These are phyloP conservation scores for Cytospora leucostoma DNA, from an alignment of 2,329 filamentous ascomycete genomes.

Conservation along the genomic window DNA sequence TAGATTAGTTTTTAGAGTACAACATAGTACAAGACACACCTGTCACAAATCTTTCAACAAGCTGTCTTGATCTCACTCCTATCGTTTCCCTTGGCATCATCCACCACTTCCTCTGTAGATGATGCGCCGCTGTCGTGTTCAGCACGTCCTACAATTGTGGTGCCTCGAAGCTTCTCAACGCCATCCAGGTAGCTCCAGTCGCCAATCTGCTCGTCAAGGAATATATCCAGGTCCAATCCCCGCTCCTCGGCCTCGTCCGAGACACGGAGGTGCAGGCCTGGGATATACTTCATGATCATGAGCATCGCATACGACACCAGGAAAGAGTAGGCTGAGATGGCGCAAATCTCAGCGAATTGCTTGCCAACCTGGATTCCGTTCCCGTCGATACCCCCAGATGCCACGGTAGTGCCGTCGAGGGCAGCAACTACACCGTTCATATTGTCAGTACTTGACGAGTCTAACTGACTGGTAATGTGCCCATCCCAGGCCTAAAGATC, in stretches of 20 bases:
- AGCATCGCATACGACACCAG: constrained; percentile 53
- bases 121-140: constrained; percentile 4
- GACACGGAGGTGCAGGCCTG: constrained; percentile 56
- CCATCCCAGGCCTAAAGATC: not conserved
- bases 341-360: constrained; percentile 58
- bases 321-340: constrained; percentile 58
- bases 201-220: constrained; percentile 46
- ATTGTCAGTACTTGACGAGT: constrained; percentile 1
- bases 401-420: constrained; percentile 51
- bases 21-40: not conserved
- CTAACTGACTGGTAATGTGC: not conserved
- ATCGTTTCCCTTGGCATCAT: constrained; percentile 5
- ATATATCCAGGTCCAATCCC: constrained; percentile 54
- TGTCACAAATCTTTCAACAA: not conserved
- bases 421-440: constrained; percentile 43
- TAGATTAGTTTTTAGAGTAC: not conserved
- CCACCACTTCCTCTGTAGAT: constrained; percentile 6
- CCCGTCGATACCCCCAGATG: constrained; percentile 48
- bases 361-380: constrained; percentile 58
- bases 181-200: constrained; percentile 36
- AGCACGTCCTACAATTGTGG: constrained; percentile 15
- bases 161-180: constrained; percentile 24
- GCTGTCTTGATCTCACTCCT: not conserved
- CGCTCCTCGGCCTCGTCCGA: constrained; percentile 56
- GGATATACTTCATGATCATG: constrained; percentile 59